These are phyloP conservation scores for Sclerospora graminicola DNA, from an alignment of 352 stramenopile genomes.

Conservation along the genomic window DNA sequence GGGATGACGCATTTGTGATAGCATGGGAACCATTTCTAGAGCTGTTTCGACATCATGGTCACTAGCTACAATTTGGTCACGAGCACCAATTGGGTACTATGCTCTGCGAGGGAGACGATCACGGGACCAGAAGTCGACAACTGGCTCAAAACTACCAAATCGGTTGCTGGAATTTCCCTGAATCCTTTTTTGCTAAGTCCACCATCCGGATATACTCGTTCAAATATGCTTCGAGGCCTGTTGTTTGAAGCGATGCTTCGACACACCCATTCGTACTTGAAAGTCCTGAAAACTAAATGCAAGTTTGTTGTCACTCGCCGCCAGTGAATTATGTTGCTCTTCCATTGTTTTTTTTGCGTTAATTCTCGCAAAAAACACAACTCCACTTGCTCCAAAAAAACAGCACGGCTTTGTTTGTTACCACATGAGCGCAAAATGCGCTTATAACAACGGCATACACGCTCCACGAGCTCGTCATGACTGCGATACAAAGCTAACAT, in stretches of 20 bases:
- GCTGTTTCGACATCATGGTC: slow-evolving; percentile 49
- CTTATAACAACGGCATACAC: too few species aligned
- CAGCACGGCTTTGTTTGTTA: too few species aligned
- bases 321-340: slow-evolving; percentile 20
- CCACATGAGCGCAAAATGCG: too few species aligned
- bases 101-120: slow-evolving; percentile 32
- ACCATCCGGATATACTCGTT: slow-evolving; percentile 29
- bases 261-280: slow-evolving; percentile 16
- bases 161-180: slow-evolving; percentile 32
- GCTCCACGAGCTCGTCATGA: too few species aligned
- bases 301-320: slow-evolving; percentile 23
- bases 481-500: too few species aligned
- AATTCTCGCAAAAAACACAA: slow-evolving; percentile 49
- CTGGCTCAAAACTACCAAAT: slow-evolving; percentile 30
- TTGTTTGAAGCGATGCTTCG: slow-evolving; percentile 12
- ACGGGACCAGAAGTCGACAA: slow-evolving; percentile 39
- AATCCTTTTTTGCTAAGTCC: slow-evolving; percentile 46
- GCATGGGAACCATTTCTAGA: slow-evolving; percentile 38
- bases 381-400: too few species aligned
- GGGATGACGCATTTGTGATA: slow-evolving; percentile 61
- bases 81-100: slow-evolving; percentile 39
- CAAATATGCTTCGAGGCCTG: slow-evolving; percentile 23
- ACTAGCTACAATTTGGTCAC: slow-evolving; percentile 40
- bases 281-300: slow-evolving; percentile 32
- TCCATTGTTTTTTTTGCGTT: slow-evolving; percentile 39